phyloP scores from a whole-genome alignment of 176 grass and related monocot genomes.

The Oryza punctata region DNA sequence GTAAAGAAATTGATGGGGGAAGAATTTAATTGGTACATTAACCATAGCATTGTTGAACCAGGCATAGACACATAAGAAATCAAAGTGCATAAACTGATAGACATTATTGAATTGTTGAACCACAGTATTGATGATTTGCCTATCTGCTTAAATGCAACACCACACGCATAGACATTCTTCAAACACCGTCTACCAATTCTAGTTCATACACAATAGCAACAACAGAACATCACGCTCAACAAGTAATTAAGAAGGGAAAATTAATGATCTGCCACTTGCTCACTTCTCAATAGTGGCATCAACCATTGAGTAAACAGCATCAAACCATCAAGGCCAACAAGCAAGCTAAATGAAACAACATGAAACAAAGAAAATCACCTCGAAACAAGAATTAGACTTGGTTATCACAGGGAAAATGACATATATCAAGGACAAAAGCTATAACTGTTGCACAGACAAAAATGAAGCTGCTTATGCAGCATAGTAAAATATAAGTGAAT shows the following conservation, averaged over 20 bases:
- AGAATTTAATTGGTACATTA: slow-evolving; percentile 6
- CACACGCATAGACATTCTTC: background rate
- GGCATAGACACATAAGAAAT: background rate
- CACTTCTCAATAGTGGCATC: background rate
- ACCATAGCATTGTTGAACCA: background rate
- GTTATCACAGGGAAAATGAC: too few species aligned
- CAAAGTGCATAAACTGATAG: background rate
- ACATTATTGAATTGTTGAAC: too few species aligned
- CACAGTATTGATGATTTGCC: too few species aligned
- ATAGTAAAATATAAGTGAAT: background rate
- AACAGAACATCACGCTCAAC: background rate
- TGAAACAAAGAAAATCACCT: background rate
- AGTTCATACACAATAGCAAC: background rate
- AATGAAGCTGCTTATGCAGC: background rate
- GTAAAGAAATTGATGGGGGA: background rate
- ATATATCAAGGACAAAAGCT: background rate
- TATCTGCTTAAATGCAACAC: background rate
- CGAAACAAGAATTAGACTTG: background rate
- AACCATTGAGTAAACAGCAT: background rate
- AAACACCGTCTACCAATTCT: background rate
- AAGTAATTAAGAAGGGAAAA: slow-evolving; percentile 1
- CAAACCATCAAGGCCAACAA: background rate
- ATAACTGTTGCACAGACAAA: background rate
- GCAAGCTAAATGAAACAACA: background rate
- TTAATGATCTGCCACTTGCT: background rate